Evolutionary conservation across 1,284 basidiomycete genomes (phyloP).

Genomic region (Trichosporon sp.): DNA sequence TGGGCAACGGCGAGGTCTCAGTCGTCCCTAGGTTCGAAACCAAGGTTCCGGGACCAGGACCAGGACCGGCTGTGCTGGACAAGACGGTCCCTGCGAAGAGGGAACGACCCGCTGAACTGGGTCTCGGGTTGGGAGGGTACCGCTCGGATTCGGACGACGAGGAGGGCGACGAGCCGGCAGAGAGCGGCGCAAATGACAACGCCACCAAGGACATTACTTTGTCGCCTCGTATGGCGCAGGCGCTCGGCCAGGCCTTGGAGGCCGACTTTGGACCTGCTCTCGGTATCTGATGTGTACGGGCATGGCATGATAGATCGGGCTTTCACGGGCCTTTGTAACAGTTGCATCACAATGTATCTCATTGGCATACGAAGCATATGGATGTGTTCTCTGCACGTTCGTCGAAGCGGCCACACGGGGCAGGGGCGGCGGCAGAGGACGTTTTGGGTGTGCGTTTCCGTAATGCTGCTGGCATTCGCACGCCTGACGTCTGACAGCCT

Average conservation of each 20-base stretch:
- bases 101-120: background rate
- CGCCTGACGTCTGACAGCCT: background rate
- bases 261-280: constrained; percentile 20
- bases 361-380: background rate
- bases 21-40: constrained; percentile 33
- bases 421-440: too few relatives aligned
- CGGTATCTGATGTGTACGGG: constrained; percentile 21
- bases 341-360: background rate
- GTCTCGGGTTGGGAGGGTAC: constrained; percentile 16
- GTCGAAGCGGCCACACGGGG: too few relatives aligned
- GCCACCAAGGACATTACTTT: constrained; percentile 9
- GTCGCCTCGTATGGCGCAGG: constrained; percentile 24
- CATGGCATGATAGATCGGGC: background rate
- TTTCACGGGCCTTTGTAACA: background rate
- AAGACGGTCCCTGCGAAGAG: background rate
- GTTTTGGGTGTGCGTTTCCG: too few relatives aligned
- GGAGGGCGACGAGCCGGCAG: constrained; percentile 4
- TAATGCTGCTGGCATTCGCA: too few relatives aligned
- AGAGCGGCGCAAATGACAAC: background rate
- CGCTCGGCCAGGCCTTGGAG: constrained; percentile 27
- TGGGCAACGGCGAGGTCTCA: constrained; percentile 44
- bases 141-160: constrained; percentile 24
- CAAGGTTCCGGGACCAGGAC: constrained; percentile 52
- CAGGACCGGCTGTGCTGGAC: background rate
- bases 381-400: too few relatives aligned